Evolutionary conservation across 2,329 filamentous ascomycete species (phyloP), one percentile per base, ranked within the genome.

Genomic region (Stemphylium beticola): DNA sequence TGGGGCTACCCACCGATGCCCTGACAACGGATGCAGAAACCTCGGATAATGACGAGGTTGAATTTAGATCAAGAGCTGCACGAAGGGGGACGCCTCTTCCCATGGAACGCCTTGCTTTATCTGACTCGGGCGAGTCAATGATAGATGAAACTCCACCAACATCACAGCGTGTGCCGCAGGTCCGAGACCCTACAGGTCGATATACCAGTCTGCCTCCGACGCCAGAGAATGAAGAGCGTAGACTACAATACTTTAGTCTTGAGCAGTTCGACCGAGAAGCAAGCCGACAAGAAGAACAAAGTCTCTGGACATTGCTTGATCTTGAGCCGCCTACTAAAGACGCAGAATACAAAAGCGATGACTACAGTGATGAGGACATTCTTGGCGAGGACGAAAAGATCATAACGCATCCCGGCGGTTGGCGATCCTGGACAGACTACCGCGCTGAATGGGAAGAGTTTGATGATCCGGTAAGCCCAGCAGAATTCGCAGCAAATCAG

Each of bases 381-480:
- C 2, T 32, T 32, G 46, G 57, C 20, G 31, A 37, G 10, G 33
- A 20, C 9, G 60, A 62, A 76, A 72, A 65, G 61, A 61, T 48
- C 62, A 60, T 49, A 61, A 75, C 59, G 40, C 75, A 79, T 10
- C 49, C 76, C 9, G 63, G 73, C n/a, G 71, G 79, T 44, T 85
- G 83, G 83, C 77, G 80, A 45, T 74, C 74, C 22, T 73, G 70
- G 44, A 72, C 76, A 1, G 64, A 80, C 2, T 83, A 81, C 46
- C 76, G 74, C 40, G 74, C 77, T 15, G 75, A 79, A 29, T 85
- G 83, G 83, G 82, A 85, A 61, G 64, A 64, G n/a, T 54, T 60
- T 34, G 43, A 44, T 0, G 57, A 38, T 4, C 63, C 65, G 15
- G 57, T 72, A 2, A 54, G 61, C 3, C 20, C 18, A 7, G 44